Evolutionary conservation across 805 yeast genomes (phyloP).

Genomic region (Pichia manshurica): DNA sequence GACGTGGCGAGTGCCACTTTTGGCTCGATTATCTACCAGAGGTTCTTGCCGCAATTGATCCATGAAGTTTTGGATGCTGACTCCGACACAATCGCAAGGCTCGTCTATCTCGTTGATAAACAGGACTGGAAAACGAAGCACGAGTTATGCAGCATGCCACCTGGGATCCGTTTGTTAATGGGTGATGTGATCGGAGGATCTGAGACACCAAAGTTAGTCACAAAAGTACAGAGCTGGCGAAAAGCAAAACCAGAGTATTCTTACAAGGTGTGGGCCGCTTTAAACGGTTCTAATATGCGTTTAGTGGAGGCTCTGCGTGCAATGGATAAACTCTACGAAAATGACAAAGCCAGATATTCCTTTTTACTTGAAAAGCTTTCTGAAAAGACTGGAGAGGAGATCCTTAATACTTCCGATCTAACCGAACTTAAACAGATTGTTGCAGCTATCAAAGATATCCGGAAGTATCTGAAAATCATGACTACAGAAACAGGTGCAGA

Average conservation of each 20-base stretch:
- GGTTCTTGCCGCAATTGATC: slow-evolving; percentile 61
- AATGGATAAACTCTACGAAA: slow-evolving; percentile 32
- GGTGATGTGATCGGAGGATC: slow-evolving; percentile 94
- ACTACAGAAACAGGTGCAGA: slow-evolving; percentile 70
- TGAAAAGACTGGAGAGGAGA: slow-evolving; percentile 6
- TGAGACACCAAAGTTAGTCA: slow-evolving; percentile 87
- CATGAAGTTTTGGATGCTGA: slow-evolving; percentile 20
- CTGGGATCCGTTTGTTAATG: slow-evolving; percentile 66
- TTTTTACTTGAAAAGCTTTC: slow-evolving; percentile 20
- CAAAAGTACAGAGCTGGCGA: slow-evolving; percentile 70
- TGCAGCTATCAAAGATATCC: slow-evolving; percentile 42
- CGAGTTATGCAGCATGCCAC: slow-evolving; percentile 58
- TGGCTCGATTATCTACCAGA: slow-evolving; percentile 77
- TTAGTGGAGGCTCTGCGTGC: slow-evolving; percentile 45
- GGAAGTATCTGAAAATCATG: slow-evolving; percentile 53
- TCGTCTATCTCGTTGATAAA: slow-evolving; percentile 36
- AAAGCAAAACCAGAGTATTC: slow-evolving; percentile 46
- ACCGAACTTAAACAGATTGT: slow-evolving; percentile 23
- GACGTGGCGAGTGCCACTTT: slow-evolving; percentile 94
- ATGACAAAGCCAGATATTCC: slow-evolving; percentile 34
- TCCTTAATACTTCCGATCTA: not conserved
- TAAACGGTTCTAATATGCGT: slow-evolving; percentile 54
- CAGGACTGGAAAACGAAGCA: slow-evolving; percentile 59
- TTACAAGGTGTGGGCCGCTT: slow-evolving; percentile 42
- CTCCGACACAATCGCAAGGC: slow-evolving; percentile 11